These are phyloP conservation scores for Globisporangium echinulatum DNA, from an alignment of 352 stramenopile species.

Conservation along the genomic window DNA sequence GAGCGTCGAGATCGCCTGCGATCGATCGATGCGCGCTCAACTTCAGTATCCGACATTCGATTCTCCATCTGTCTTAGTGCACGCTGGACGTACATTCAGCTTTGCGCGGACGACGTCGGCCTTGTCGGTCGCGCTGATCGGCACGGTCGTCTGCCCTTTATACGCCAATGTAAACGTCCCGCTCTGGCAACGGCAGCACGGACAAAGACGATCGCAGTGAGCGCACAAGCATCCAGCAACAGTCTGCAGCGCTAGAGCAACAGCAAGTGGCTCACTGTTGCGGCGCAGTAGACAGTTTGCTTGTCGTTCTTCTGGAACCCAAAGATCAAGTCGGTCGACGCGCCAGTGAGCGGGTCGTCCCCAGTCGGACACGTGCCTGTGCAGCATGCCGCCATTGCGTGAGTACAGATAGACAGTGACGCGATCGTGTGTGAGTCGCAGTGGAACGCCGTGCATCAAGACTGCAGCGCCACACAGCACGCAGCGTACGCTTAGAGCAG, in stretches of 20 bases:
- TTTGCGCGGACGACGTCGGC: conserved; percentile 58
- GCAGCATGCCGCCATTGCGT: background rate
- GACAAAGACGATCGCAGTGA: background rate
- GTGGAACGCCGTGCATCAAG: background rate
- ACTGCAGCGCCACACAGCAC: background rate
- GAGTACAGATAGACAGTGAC: background rate
- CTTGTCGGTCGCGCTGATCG: conserved; percentile 52
- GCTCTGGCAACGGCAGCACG: conserved; percentile 17
- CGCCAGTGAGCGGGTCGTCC: conserved; percentile 70
- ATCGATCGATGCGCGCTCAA: too few relatives aligned
- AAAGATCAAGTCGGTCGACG: conserved; percentile 50
- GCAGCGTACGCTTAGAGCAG: conserved; percentile 62
- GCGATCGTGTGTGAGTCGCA: background rate
- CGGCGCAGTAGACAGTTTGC: conserved; percentile 57
- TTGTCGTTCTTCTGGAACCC: conserved; percentile 81
- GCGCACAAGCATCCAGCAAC: background rate
- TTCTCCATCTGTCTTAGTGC: background rate
- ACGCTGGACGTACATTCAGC: conserved; percentile 37
- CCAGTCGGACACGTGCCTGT: conserved; percentile 45
- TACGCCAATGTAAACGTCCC: conserved; percentile 71
- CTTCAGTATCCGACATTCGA: too few relatives aligned
- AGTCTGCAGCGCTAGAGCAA: too few relatives aligned
- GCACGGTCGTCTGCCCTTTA: conserved; percentile 52
- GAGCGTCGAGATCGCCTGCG: conserved; percentile 52
- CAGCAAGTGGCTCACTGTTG: conserved; percentile 30